Base-by-base conservation (phyloP, 345 rosid genomes). In the Salix udensis region DNA sequence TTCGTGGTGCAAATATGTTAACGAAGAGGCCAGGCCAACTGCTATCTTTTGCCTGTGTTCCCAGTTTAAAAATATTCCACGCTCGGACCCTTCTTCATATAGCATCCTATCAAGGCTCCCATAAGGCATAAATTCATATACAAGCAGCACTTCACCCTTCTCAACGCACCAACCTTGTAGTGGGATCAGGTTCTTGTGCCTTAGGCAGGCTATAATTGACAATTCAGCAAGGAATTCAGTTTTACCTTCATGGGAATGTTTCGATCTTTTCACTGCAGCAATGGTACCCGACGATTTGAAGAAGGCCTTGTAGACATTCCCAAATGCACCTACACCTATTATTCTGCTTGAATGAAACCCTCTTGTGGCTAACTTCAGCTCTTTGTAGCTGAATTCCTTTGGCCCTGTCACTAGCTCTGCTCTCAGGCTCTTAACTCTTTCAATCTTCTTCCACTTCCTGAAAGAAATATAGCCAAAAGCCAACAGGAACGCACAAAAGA, bases 141-240 rank as follows among this genome's bases (percentile, higher is more conserved):
- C 98, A 40, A 96, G 94, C 75, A 96, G 83, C 82, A 96, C 50
- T 28, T 96, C 98, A 16, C 87, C 91, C 79, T 90, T 94, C 84
- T 94, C 98, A 31, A 86, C 85, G 69, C 99, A 96, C 98, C 98
- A 96, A 26, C 99, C 99, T 58, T 88, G 93, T 19, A 96, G 77
- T 82, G 82, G 99, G 74, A 91, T 88, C 80, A 96, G 82, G 84
- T 94, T 94, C 91, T 94, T 96, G 87, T 96, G 98, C 34, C 98
- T 85, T 88, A 96, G 85, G 76, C 99, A 77, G 68, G 98, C 97
- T 67, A 96, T 94, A 75, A 90, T 90, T 0, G 98, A 87, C 55
- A 94, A 50, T 77, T 96, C 99, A 21, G 97, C 94, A 7, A 96
- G 73, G 77, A 96, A 96, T 76, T 96, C 98, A 1, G 92, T 83